Base-by-base conservation (phyloP, 2,329 filamentous ascomycete species). In the Nemania sp. region DNA sequence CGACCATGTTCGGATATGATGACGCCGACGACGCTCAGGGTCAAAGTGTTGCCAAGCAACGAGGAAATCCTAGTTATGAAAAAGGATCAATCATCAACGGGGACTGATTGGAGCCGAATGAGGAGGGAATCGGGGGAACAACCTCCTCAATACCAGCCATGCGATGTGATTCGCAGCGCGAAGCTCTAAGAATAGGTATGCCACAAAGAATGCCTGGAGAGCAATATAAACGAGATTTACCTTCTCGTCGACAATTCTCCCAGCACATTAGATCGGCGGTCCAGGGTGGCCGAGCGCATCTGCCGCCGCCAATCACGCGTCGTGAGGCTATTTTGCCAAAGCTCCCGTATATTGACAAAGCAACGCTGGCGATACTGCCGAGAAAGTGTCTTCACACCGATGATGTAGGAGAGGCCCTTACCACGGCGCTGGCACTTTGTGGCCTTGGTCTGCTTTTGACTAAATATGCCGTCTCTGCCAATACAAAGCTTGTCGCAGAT, bases 261-360 rank as follows among this genome's bases (percentile, higher is more conserved):
- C 54, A 44, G 33, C 54, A 53, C 44, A 17, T 34, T 31, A 24
- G 30, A 44, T 19, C 17, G 23, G 37, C 28, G 39, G 28, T 6
- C 22, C 34, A n/a, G 36, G 20, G 36, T 42, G n/a, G 19, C 20
- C 23, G 20, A 46, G 8, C 11, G 19, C 15, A 60, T 57, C 41
- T 57, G 54, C 57, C 57, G 54, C 44, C n/a, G 30, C 54, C 57
- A 60, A 60, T 60, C 47, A 60, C 24, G 41, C 26, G 23, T 15
- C 45, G 14, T 6, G 34, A 31, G 14, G 41, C 14, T 12, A 60
- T 57, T 60, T 55, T 60, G 57, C 57, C 57, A 52, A 49, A 49
- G 48, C 19, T 19, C 5, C 40, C 22, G 17, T 49, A 55, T 52
- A 49, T 57, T 57, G 55, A 40, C 6, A 14, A 41, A 20, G 34